A percentile compares a stretch with the other conserved stretches of the same genome.
Conservation (phyloP, 495 filamentous ascomycete species). For the Tuber aestivum region DNA sequence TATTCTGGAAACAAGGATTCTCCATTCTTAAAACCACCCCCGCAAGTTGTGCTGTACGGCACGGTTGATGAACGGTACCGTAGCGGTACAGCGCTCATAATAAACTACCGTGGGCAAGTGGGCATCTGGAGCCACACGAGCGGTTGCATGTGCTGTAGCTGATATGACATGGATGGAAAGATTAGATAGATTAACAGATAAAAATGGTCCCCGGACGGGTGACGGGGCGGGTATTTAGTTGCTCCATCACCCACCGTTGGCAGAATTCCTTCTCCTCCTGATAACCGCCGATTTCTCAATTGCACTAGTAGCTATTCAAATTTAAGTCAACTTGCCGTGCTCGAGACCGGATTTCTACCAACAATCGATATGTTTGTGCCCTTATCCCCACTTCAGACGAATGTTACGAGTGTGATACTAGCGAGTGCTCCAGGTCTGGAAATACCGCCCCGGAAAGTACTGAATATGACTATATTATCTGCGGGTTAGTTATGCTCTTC, state of each 20-base stretch:
- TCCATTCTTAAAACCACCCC: neutral
- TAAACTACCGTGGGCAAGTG: neutral
- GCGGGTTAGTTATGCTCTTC: neutral
- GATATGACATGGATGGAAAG: neutral
- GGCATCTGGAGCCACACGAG: neutral
- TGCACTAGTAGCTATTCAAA: neutral
- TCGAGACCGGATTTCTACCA: neutral
- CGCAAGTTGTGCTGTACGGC: neutral
- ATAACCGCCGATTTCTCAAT: neutral
- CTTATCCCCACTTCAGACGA: neutral
- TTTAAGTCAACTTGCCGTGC: neutral
- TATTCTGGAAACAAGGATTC: neutral
- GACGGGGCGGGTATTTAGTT: neutral
- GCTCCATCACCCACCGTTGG: neutral
- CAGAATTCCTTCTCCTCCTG: neutral
- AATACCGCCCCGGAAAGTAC: neutral
- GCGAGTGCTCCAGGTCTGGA: neutral
- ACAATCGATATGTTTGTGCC: neutral
- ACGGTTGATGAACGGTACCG: neutral
- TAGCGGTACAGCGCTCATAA: neutral
- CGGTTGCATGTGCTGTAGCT: neutral
- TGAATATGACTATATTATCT: constrained; percentile 13
- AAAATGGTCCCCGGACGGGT: neutral
- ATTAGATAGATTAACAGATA: neutral
- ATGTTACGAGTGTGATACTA: neutral